A percentile compares a stretch with the other conserved stretches of the same genome.
phyloP scores from a whole-genome alignment of 495 filamentous ascomycete genomes.

The Aspergillus kassunensis region DNA sequence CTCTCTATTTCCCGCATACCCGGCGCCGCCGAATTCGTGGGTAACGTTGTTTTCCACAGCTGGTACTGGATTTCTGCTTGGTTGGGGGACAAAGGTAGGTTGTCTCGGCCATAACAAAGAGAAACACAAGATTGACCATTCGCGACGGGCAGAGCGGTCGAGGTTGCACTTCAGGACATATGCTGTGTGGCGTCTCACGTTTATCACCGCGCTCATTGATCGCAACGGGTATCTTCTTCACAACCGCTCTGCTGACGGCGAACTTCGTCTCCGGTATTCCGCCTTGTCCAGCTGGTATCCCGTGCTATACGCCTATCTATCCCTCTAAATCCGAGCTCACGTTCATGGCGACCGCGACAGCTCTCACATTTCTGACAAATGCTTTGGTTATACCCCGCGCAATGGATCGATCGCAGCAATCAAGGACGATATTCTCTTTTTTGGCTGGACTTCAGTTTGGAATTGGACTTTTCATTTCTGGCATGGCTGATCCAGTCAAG shows the following conservation, averaged over 20 bases:
- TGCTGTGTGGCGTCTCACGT: constrained; percentile 55
- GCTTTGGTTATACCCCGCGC: constrained; percentile 25
- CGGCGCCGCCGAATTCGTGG: constrained; percentile 29
- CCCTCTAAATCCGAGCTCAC: constrained; percentile 34
- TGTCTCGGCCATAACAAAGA: not conserved
- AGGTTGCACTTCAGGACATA: constrained; percentile 60
- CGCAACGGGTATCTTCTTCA: constrained; percentile 54
- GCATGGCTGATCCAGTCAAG: constrained; percentile 53
- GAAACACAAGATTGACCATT: constrained; percentile 4
- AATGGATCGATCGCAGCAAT: constrained; percentile 25
- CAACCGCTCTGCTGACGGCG: constrained; percentile 46
- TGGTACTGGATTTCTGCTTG: constrained; percentile 44
- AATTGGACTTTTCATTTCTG: constrained; percentile 49
- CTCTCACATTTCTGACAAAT: constrained; percentile 35
- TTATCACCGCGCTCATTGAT: constrained; percentile 49
- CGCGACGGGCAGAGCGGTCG: constrained; percentile 36
- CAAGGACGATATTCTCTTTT: constrained; percentile 30
- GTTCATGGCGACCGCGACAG: constrained; percentile 30
- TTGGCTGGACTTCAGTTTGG: constrained; percentile 52
- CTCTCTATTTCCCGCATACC: constrained; percentile 42
- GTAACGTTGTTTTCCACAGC: constrained; percentile 32
- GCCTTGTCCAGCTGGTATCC: constrained; percentile 28
- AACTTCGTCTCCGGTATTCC: constrained; percentile 36
- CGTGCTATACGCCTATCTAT: constrained; percentile 49
- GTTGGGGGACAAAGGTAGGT: constrained; percentile 54